These are phyloP conservation scores for Solanum pimpinellifolium DNA, from an alignment of 257 asterid species.

Conservation along the genomic window DNA sequence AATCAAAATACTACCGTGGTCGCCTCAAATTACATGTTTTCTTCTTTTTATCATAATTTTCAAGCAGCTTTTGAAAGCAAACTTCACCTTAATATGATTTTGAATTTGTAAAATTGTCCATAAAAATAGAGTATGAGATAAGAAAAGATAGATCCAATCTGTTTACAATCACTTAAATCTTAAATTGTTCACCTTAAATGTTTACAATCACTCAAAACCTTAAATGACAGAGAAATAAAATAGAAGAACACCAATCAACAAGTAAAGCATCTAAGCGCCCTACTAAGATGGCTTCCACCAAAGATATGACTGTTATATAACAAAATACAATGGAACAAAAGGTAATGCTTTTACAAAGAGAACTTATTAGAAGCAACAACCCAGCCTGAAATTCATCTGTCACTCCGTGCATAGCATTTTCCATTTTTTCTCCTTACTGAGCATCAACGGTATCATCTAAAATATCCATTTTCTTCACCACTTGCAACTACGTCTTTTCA, in stretches of 20 bases:
- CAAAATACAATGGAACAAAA: background rate
- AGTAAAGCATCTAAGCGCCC: background rate
- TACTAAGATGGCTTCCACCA: background rate
- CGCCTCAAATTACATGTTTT: background rate
- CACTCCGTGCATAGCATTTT: constrained; percentile 96
- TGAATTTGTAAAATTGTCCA: background rate
- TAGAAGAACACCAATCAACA: background rate
- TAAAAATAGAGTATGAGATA: background rate
- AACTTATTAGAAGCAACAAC: background rate
- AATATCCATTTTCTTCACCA: constrained; percentile 16
- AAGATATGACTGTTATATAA: background rate
- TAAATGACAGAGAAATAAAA: background rate
- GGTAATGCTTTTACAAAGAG: background rate
- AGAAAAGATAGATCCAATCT: background rate
- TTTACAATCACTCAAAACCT: background rate
- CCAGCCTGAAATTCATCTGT: constrained; percentile 84
- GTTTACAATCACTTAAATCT: background rate
- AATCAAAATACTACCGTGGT: background rate
- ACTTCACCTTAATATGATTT: background rate
- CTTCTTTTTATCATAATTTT: background rate
- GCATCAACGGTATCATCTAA: constrained; percentile 45
- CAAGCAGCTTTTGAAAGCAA: background rate
- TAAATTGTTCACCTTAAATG: background rate
- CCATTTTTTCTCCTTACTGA: constrained; percentile 60
- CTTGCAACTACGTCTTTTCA: constrained; percentile 11